These are phyloP conservation scores for Sarocladiaceae sp. DNA, from an alignment of 2,329 filamentous ascomycete species.

Conservation along the genomic window DNA sequence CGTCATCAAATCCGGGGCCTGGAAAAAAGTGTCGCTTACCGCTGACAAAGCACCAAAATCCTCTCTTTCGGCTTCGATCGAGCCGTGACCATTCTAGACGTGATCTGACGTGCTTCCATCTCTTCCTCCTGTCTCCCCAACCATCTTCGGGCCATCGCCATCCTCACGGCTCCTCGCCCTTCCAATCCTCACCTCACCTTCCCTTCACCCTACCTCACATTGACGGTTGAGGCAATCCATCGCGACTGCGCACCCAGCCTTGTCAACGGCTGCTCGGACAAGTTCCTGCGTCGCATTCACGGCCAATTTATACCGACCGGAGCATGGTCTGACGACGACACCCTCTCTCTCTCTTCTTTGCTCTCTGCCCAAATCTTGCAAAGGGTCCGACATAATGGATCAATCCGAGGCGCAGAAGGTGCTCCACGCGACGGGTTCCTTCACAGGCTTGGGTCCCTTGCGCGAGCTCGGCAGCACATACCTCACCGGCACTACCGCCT, in stretches of 20 bases:
- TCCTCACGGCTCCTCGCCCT: neutral
- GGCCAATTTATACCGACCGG: neutral
- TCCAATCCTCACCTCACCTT: no score
- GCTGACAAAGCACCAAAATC: constrained; percentile 7
- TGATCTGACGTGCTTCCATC: neutral
- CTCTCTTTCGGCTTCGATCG: no score
- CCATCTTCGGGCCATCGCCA: constrained; percentile 6
- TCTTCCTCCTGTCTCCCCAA: neutral
- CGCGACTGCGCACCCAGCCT: no score
- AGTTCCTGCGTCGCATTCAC: neutral
- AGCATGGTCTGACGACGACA: constrained; percentile 5
- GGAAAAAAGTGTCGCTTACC: no score
- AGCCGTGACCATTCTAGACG: no score
- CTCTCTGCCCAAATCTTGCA: no score
- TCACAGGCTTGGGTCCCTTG: constrained; percentile 49
- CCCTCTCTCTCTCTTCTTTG: neutral
- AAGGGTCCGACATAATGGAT: neutral
- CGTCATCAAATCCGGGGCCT: no score
- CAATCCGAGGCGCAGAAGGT: constrained; percentile 33
- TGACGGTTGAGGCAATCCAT: no score
- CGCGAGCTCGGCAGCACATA: constrained; percentile 52
- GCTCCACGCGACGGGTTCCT: constrained; percentile 52
- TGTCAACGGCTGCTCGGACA: neutral
- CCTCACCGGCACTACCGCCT: constrained; percentile 43
- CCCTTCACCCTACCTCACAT: neutral